Percentiles rank a stretch among this genome's conserved stretches.
Conservation (phyloP, 208 protist genomes). For the Acanthamoeba triangularis region DNA sequence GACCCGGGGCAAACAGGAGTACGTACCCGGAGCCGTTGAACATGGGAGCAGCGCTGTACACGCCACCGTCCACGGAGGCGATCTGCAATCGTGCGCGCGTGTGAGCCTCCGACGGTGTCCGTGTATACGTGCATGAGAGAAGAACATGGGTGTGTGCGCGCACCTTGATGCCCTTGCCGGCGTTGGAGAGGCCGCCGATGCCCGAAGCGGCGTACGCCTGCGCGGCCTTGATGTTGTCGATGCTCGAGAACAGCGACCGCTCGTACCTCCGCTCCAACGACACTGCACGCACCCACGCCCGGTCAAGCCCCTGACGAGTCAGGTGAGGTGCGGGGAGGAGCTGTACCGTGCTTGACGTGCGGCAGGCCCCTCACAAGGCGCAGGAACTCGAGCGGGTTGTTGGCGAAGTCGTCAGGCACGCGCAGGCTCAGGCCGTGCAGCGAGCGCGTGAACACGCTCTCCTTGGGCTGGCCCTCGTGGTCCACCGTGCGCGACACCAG, state of each 20-base stretch:
- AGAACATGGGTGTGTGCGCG: not conserved
- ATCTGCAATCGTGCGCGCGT: no score
- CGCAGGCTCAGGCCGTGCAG: not conserved
- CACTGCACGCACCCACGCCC: not conserved
- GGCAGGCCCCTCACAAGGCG: not conserved
- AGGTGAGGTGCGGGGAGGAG: no score
- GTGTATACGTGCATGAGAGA: no score
- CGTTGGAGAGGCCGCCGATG: not conserved
- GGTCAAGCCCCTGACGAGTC: no score
- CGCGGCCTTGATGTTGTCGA: not conserved
- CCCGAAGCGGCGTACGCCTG: not conserved
- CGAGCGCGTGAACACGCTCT: not conserved
- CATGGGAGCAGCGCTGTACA: not conserved
- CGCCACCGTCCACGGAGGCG: not conserved
- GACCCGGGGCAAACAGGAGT: no score
- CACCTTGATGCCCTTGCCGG: conserved; percentile 4
- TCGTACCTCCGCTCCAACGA: not conserved
- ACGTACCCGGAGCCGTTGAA: not conserved
- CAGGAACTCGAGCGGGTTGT: not conserved
- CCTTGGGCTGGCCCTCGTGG: not conserved
- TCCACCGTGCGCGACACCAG: not conserved
- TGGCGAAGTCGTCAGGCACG: not conserved
- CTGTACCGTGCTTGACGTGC: not conserved
- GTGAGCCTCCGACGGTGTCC: no score
- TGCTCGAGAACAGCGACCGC: not conserved